phyloP scores from a whole-genome alignment of 1,284 basidiomycete species.

The Mycosarcoma maydis region DNA sequence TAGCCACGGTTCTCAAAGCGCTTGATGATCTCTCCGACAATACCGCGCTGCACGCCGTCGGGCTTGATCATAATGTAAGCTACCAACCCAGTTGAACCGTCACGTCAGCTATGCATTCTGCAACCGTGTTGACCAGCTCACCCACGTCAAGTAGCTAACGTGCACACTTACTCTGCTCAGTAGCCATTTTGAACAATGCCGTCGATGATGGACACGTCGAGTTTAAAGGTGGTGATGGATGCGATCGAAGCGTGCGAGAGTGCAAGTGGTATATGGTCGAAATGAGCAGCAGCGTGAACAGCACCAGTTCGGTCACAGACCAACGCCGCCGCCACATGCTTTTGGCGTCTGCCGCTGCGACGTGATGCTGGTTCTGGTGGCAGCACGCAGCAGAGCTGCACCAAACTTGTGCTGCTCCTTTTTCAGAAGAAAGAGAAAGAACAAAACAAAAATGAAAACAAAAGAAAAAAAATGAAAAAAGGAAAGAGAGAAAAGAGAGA shows the following conservation, averaged over 20 bases:
- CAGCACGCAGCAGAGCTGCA: not conserved
- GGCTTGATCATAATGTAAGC: constrained; percentile 67
- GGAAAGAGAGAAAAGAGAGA: constrained; percentile 2
- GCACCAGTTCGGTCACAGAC: constrained; percentile 10
- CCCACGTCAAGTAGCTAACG: no score
- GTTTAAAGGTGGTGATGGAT: constrained; percentile 15
- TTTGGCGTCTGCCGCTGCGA: not conserved
- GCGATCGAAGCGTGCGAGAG: not conserved
- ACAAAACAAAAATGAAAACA: not conserved
- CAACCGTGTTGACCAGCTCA: no score
- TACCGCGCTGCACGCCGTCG: constrained; percentile 64
- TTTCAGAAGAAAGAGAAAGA: not conserved
- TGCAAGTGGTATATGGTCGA: constrained; percentile 14
- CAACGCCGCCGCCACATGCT: constrained; percentile 20
- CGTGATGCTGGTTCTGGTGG: no score
- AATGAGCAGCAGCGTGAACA: constrained; percentile 14
- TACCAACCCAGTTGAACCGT: no score
- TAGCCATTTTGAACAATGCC: constrained; percentile 55
- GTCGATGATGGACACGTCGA: constrained; percentile 7
- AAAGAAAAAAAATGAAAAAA: constrained; percentile 6
- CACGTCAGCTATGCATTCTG: no score
- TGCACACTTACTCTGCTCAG: constrained; percentile 61
- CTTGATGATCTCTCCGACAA: constrained; percentile 65
- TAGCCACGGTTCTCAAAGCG: constrained; percentile 65
- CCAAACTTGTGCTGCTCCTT: no score